These are phyloP conservation scores for Rasamsonia emersonii DNA, from an alignment of 2,329 filamentous ascomycete genomes.

Conservation along the genomic window DNA sequence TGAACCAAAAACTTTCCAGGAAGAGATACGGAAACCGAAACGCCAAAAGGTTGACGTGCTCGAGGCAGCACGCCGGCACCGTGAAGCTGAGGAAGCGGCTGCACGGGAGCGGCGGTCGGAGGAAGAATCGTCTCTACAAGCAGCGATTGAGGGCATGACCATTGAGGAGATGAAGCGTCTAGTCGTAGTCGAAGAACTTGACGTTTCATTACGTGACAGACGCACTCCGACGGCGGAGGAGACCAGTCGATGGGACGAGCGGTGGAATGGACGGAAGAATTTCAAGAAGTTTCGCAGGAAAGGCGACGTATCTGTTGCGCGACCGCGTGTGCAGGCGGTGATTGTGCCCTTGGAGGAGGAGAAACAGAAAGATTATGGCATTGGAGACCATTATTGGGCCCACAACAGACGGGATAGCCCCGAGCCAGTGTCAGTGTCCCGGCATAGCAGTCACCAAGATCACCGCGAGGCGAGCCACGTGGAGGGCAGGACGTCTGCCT, in stretches of 20 bases:
- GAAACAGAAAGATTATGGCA: constrained; percentile 60
- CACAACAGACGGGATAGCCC: constrained; percentile 5
- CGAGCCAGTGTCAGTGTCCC: constrained; percentile 7
- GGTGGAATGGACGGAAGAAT: constrained; percentile 91
- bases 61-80: constrained; percentile 49
- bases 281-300: constrained; percentile 71
- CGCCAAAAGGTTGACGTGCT: constrained; percentile 60
- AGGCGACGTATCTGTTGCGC: constrained; percentile 23
- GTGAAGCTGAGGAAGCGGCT: constrained; percentile 45
- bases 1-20: constrained; percentile 12
- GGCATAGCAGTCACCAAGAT: constrained; percentile 9
- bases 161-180: constrained; percentile 64
- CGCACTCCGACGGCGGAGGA: constrained; percentile 28
- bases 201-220: constrained; percentile 40
- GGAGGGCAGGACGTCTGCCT: background rate
- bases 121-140: constrained; percentile 56
- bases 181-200: constrained; percentile 68
- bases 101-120: constrained; percentile 50
- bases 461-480: constrained; percentile 4
- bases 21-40: constrained; percentile 36
- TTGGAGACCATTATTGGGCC: constrained; percentile 68
- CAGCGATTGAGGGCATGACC: constrained; percentile 55
- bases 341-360: constrained; percentile 67
- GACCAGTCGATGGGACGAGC: constrained; percentile 67
- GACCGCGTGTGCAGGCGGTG: constrained; percentile 43